These are phyloP conservation scores for Leptographium lundbergii DNA, from an alignment of 2,329 filamentous ascomycete genomes.

Conservation along the genomic window DNA sequence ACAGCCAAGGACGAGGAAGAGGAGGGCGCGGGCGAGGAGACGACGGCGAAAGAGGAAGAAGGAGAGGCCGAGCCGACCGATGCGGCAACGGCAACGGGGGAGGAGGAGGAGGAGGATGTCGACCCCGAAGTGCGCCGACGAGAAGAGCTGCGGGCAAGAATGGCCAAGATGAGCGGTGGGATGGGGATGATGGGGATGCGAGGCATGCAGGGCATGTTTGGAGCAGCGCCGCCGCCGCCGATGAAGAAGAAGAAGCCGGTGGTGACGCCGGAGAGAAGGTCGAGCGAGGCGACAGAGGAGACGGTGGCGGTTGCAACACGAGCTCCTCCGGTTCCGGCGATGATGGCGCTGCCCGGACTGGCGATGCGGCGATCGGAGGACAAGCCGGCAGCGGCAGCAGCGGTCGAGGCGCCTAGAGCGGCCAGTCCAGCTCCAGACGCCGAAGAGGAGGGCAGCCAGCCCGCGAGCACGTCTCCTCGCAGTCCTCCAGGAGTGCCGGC, in stretches of 20 bases:
- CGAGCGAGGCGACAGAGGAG: conserved; percentile 32
- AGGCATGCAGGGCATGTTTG: conserved; percentile 81
- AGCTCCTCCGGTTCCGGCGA: conserved; percentile 42
- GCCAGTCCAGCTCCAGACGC: conserved; percentile 12
- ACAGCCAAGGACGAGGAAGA: not conserved
- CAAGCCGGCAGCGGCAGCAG: conserved; percentile 17
- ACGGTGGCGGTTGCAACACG: conserved; percentile 28
- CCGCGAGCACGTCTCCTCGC: conserved; percentile 14
- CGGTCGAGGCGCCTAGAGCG: not conserved
- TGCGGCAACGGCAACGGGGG: conserved; percentile 38
- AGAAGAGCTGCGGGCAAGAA: conserved; percentile 81
- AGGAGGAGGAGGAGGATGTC: conserved; percentile 69
- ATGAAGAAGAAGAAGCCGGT: conserved; percentile 40
- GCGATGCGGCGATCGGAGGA: conserved; percentile 37
- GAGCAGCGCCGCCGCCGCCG: conserved; percentile 44
- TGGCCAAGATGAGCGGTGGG: conserved; percentile 97
- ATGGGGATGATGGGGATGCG: conserved; percentile 90
- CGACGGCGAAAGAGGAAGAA: not conserved
- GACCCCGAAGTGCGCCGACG: conserved; percentile 78
- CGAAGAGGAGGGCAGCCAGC: conserved; percentile 20
- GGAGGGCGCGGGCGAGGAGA: not conserved
- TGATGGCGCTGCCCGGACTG: conserved; percentile 63
- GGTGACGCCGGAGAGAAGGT: conserved; percentile 25
- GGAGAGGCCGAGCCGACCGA: conserved; percentile 14
- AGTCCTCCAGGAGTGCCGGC: conserved; percentile 21